phyloP scores from a whole-genome alignment of 1,284 basidiomycete genomes.

The Malassezia nana region DNA sequence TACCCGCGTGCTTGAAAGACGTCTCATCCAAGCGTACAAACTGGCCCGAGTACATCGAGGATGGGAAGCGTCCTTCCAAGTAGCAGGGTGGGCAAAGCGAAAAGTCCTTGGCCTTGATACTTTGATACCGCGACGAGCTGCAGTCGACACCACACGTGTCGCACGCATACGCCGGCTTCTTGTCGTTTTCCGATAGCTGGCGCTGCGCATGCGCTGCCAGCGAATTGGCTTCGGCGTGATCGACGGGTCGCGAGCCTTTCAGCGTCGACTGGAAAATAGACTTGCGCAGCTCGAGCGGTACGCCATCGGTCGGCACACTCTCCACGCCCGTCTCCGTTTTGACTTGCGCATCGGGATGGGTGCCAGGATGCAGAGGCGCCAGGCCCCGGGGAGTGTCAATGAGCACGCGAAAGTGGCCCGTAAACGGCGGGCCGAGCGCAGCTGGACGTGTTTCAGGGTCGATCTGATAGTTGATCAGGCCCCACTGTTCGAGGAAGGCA shows the following conservation, averaged over 20 bases:
- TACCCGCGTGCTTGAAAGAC: slow-evolving; percentile 51
- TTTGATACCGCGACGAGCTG: slow-evolving; percentile 78
- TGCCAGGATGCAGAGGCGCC: slow-evolving; percentile 79
- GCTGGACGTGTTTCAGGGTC: slow-evolving; percentile 93
- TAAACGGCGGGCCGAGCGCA: slow-evolving; percentile 88
- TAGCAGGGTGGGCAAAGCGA: slow-evolving; percentile 62
- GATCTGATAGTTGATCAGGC: slow-evolving; percentile 98
- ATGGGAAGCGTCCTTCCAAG: slow-evolving; percentile 89
- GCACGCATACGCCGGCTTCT: slow-evolving; percentile 60
- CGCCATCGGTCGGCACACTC: slow-evolving; percentile 62
- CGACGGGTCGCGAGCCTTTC: slow-evolving; percentile 36
- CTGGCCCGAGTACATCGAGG: slow-evolving; percentile 90
- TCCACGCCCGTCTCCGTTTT: not conserved
- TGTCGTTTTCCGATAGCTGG: slow-evolving; percentile 48
- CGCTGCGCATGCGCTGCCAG: slow-evolving; percentile 51
- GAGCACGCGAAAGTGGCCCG: slow-evolving; percentile 93
- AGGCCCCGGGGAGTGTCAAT: slow-evolving; percentile 93
- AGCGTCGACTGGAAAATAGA: slow-evolving; percentile 45
- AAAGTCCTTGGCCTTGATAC: slow-evolving; percentile 76
- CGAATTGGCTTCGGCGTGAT: slow-evolving; percentile 35
- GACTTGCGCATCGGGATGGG: slow-evolving; percentile 10
- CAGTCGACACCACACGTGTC: slow-evolving; percentile 93
- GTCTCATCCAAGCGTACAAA: slow-evolving; percentile 71
- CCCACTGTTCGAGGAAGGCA: slow-evolving; percentile 98
- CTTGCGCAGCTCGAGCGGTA: slow-evolving; percentile 51